A percentile compares a stretch with the other conserved stretches of the same genome.
These are phyloP conservation scores for Phytophthora sansomeana DNA, from an alignment of 352 stramenopile species.

Conservation along the genomic window DNA sequence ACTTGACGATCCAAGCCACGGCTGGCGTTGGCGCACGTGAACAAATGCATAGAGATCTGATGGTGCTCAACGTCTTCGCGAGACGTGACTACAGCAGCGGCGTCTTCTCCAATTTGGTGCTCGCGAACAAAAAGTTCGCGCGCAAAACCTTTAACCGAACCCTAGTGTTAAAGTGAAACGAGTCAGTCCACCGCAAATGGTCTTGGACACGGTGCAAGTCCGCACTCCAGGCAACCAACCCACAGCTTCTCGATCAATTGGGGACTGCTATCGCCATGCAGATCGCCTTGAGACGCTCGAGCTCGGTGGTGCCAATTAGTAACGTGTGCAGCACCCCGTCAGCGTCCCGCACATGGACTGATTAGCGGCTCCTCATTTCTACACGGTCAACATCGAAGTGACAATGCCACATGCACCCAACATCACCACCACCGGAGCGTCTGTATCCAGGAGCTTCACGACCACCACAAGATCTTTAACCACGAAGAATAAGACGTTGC, in stretches of 20 bases:
- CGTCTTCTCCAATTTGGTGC: not conserved
- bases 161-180: constrained; percentile 22
- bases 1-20: constrained; percentile 14
- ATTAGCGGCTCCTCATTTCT: constrained; percentile 29
- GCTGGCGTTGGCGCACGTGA: not conserved
- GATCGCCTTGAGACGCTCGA: not conserved
- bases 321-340: constrained; percentile 19
- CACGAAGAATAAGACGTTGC: constrained; percentile 17
- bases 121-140: constrained; percentile 19
- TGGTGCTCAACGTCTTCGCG: constrained; percentile 11
- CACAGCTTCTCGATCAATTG: not conserved
- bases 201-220: not conserved
- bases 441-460: too few relatives aligned
- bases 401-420: not conserved
- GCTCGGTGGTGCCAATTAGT: constrained; percentile 16
- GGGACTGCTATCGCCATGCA: not conserved
- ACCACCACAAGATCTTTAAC: constrained; percentile 19
- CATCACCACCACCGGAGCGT: too few relatives aligned
- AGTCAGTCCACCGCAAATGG: not conserved
- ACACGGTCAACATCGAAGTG: constrained; percentile 11
- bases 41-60: not conserved
- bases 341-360: constrained; percentile 19
- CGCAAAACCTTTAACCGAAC: too few relatives aligned
- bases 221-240: too few relatives aligned
- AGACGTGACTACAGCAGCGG: constrained; percentile 3